Percentiles rank a stretch among this genome's conserved stretches.
Evolutionary conservation across 2,329 filamentous ascomycete genomes (phyloP).

Genomic region (Cordyceps fumosorosea): DNA sequence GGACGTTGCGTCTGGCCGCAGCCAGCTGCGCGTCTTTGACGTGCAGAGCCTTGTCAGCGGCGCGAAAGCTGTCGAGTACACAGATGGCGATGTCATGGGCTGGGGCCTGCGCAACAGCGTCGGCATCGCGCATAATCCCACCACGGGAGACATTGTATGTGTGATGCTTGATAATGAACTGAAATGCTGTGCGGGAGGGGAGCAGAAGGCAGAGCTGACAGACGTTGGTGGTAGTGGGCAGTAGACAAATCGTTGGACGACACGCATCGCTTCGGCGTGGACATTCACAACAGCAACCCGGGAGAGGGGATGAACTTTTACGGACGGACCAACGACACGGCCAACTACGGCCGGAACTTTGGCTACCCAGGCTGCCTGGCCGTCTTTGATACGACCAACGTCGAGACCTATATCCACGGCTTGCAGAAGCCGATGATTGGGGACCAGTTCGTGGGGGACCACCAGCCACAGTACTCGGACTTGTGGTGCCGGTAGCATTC

Average conservation of each 20-base stretch:
- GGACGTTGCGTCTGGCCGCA: conserved; percentile 44
- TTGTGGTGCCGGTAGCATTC: conserved; percentile 17
- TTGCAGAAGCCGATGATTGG: conserved; percentile 16
- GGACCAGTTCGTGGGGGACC: conserved; percentile 19
- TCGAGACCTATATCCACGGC: conserved; percentile 28
- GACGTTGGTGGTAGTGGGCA: conserved; percentile 28
- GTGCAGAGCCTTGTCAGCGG: conserved; percentile 23
- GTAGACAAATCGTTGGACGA: conserved; percentile 66
- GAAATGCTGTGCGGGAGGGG: background rate
- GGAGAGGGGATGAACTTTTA: conserved; percentile 68
- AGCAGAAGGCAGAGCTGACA: background rate
- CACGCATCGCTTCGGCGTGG: conserved; percentile 43
- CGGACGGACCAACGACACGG: conserved; percentile 40
- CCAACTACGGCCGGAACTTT: conserved; percentile 41
- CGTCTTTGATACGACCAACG: conserved; percentile 39
- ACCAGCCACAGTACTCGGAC: conserved; percentile 18
- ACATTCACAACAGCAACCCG: conserved; percentile 61
- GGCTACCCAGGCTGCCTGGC: conserved; percentile 60
- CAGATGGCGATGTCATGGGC: conserved; percentile 42
- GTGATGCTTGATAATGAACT: background rate
- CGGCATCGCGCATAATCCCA: conserved; percentile 53
- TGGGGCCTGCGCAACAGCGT: conserved; percentile 68
- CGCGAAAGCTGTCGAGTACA: conserved; percentile 27
- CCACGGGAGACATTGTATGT: conserved; percentile 35
- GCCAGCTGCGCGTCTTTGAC: conserved; percentile 50